A percentile compares a stretch with the other conserved stretches of the same genome.
Conservation (phyloP, 352 stramenopile genomes). For the Phytophthora pini region DNA sequence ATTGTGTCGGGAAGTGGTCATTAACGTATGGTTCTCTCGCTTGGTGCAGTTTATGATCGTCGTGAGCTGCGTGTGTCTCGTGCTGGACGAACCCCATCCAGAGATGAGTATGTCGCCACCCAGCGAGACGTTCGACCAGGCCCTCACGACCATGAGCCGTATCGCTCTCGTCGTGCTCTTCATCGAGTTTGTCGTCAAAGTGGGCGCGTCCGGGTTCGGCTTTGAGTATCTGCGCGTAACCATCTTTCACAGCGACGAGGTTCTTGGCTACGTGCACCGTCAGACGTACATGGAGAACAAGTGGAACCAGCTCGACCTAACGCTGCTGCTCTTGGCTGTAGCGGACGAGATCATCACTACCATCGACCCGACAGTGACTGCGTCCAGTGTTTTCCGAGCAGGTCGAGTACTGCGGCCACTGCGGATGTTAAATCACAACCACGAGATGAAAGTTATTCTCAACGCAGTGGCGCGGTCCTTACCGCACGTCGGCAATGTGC, state of each 20-base stretch:
- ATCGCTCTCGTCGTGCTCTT: constrained; percentile 60
- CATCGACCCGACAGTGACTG: constrained; percentile 46
- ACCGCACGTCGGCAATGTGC: constrained; percentile 76
- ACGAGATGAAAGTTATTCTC: constrained; percentile 81
- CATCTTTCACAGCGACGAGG: constrained; percentile 70
- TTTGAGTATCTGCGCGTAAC: constrained; percentile 65
- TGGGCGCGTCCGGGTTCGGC: constrained; percentile 60
- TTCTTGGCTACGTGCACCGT: constrained; percentile 63
- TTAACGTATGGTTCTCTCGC: constrained; percentile 55
- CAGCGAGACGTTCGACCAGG: constrained; percentile 38
- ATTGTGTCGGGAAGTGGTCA: constrained; percentile 38
- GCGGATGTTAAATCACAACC: constrained; percentile 78
- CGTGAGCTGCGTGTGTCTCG: constrained; percentile 69
- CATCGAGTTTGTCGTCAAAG: constrained; percentile 70
- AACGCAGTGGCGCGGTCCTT: constrained; percentile 72
- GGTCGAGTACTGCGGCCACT: constrained; percentile 70
- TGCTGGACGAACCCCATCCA: constrained; percentile 77
- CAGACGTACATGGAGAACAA: constrained; percentile 80
- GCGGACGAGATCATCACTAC: constrained; percentile 64
- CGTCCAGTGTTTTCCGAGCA: constrained; percentile 69
- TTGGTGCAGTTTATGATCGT: constrained; percentile 77
- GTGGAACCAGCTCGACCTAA: constrained; percentile 81
- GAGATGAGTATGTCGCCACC: constrained; percentile 59
- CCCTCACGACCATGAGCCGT: constrained; percentile 47
- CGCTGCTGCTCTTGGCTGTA: constrained; percentile 60